phyloP scores from a whole-genome alignment of 495 filamentous ascomycete species.

The Endocarpon pusillum region DNA sequence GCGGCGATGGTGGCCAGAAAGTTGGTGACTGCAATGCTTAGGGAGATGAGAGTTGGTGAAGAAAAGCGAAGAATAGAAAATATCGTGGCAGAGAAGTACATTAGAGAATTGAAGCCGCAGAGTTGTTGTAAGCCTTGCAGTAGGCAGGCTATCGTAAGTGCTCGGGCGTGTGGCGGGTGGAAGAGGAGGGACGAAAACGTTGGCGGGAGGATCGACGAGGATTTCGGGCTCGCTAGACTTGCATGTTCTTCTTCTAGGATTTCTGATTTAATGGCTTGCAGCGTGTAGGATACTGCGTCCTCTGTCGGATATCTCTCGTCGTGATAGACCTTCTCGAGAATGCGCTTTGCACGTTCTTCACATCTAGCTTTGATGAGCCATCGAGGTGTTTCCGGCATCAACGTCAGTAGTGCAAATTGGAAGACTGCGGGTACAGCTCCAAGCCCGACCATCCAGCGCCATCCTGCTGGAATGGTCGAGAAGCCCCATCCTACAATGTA shows the following conservation, averaged over 20 bases:
- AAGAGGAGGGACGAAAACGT: neutral
- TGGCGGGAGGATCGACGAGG: slow-evolving; percentile 5
- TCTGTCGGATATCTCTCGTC: no score
- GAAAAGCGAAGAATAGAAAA: slow-evolving; percentile 66
- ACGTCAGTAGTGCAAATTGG: slow-evolving; percentile 44
- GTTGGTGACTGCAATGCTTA: slow-evolving; percentile 71
- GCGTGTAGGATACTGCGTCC: slow-evolving; percentile 33
- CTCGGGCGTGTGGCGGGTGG: slow-evolving; percentile 24
- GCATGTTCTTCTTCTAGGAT: slow-evolving; percentile 45
- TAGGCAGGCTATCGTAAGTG: slow-evolving; percentile 67
- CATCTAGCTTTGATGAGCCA: slow-evolving; percentile 61
- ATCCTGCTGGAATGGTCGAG: slow-evolving; percentile 43
- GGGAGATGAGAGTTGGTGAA: slow-evolving; percentile 63
- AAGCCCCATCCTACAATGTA: slow-evolving; percentile 61
- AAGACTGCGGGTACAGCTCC: slow-evolving; percentile 60
- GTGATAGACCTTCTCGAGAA: slow-evolving; percentile 48
- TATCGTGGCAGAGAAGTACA: slow-evolving; percentile 92
- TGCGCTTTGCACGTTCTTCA: slow-evolving; percentile 36
- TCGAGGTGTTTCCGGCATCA: slow-evolving; percentile 72
- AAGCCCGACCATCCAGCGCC: slow-evolving; percentile 83
- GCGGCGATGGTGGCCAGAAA: slow-evolving; percentile 64
- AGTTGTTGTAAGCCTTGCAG: slow-evolving; percentile 81
- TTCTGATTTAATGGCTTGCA: slow-evolving; percentile 52
- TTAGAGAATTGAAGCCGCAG: slow-evolving; percentile 82
- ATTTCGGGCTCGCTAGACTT: slow-evolving; percentile 5